A percentile compares a stretch with the other conserved stretches of the same genome.
phyloP scores from a whole-genome alignment of 2,329 filamentous ascomycete species.

The Epicoccum nigrum region DNA sequence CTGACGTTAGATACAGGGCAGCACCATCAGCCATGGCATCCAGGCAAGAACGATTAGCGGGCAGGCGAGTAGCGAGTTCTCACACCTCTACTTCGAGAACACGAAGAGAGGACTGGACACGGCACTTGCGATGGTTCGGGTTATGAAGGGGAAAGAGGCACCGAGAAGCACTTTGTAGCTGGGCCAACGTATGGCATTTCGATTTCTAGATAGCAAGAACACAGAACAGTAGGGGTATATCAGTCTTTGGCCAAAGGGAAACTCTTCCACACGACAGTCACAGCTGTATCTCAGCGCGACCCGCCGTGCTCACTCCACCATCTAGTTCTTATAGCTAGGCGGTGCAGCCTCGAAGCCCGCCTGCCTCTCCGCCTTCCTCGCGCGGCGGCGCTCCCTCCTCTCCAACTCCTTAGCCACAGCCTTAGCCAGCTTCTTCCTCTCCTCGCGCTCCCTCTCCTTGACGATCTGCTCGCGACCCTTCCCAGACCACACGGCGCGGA shows the following conservation, averaged over 20 bases:
- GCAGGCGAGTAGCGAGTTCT: slow-evolving; percentile 46
- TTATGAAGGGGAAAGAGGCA: slow-evolving; percentile 35
- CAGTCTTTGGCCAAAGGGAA: slow-evolving; percentile 15
- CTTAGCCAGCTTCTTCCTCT: slow-evolving; percentile 40
- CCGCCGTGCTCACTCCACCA: neutral
- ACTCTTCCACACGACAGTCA: slow-evolving; percentile 6
- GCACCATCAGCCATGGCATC: slow-evolving; percentile 44
- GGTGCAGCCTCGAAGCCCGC: slow-evolving; percentile 27
- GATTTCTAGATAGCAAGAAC: neutral
- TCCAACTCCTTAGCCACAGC: slow-evolving; percentile 40
- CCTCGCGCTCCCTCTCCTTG: slow-evolving; percentile 40
- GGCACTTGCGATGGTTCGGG: slow-evolving; percentile 34
- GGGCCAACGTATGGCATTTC: neutral
- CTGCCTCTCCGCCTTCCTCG: slow-evolving; percentile 28
- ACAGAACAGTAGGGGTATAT: slow-evolving; percentile 11
- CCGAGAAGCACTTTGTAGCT: slow-evolving; percentile 31
- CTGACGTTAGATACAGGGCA: slow-evolving; percentile 28
- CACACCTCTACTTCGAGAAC: slow-evolving; percentile 44
- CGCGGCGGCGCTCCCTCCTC: slow-evolving; percentile 32
- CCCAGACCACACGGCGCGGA: slow-evolving; percentile 37
- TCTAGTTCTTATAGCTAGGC: slow-evolving; percentile 30
- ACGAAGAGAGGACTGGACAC: slow-evolving; percentile 41
- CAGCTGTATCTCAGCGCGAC: neutral
- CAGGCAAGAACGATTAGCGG: slow-evolving; percentile 45
- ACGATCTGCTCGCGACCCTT: slow-evolving; percentile 33